These are phyloP conservation scores for Sporothrix mexicana DNA, from an alignment of 2,329 filamentous ascomycete species.

Conservation along the genomic window DNA sequence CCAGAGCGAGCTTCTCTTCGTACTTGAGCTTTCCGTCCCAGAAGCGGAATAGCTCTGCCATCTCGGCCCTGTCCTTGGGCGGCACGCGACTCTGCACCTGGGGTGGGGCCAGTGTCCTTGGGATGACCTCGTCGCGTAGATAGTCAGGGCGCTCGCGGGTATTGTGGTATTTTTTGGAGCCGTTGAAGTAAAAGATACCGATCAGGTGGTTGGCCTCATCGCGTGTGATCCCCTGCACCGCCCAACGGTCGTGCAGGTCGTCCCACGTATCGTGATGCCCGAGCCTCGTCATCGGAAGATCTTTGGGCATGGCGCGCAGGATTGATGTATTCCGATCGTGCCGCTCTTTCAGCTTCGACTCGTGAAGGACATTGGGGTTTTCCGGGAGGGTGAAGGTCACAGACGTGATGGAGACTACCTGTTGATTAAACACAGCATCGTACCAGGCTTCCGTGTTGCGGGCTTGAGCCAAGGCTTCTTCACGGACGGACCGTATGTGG, in stretches of 20 bases:
- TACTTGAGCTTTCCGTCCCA: constrained; percentile 1
- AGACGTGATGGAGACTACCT: too few relatives aligned
- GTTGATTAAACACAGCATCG: background rate
- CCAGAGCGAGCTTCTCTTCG: background rate
- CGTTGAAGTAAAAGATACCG: background rate
- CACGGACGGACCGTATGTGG: background rate
- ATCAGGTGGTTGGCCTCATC: background rate
- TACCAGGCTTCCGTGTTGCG: constrained; percentile 1
- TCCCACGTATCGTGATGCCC: too few relatives aligned
- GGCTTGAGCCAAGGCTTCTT: background rate
- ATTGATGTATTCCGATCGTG: background rate
- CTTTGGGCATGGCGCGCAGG: background rate
- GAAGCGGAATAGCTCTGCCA: background rate
- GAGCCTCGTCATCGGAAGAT: background rate
- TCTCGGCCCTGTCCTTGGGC: background rate
- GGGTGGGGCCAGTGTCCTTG: background rate
- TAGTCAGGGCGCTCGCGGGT: background rate
- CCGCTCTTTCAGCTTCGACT: background rate
- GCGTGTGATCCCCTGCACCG: background rate
- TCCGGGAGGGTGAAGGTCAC: too few relatives aligned
- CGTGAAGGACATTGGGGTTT: background rate
- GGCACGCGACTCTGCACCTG: background rate
- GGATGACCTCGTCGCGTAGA: background rate
- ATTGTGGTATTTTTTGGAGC: background rate
- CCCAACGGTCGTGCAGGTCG: background rate